Evolutionary conservation across 257 asterid species (phyloP), one percentile per base, ranked within the genome.

Genomic region (Petrea volubilis): DNA sequence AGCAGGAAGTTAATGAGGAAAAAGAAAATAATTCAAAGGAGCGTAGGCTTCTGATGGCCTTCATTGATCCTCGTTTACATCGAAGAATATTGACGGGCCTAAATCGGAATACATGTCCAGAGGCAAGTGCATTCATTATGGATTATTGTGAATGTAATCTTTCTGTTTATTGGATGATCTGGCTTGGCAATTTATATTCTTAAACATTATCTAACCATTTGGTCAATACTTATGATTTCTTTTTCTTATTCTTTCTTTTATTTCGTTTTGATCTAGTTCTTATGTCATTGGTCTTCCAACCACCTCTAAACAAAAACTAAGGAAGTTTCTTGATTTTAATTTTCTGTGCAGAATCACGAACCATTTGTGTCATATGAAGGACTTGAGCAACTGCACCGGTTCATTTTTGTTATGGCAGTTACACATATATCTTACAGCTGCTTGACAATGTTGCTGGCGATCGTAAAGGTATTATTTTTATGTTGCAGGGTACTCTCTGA

Each of bases 361-460:
- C 97, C 99, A 2, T 95, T 95, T 77, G 88, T 92, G 61, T 95
- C 99, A 10, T 90, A 92, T 74, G 99, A 95, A 87, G 99, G 98
- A 74, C 97, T 95, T 27, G 99, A 95, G 86, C 97, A 95, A 71
- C 96, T 95, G 70, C 98, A 95, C 67, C 89, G 99, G 50, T 95
- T 95, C 88, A 92, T 95, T 80, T 95, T 95, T 74, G 96, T 92
- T 76, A 95, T 95, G 99, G 98, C 99, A 27, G 71, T 92, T 68
- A 92, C 98, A 5, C 99, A 95, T 71, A 76, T 95, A 72, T 83
- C 98, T 50, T 95, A 95, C 80, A 95, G 99, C 74, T 95, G 99
- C 89, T 80, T 95, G 64, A 95, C 99, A 34, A 95, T 95, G 99
- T 74, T 92, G 85, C 90, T 95, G 71, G 99, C 96, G 3, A 88